Evolutionary conservation across 192 early-diverging fungal species (phyloP).

Genomic region (Coemansia sp.): DNA sequence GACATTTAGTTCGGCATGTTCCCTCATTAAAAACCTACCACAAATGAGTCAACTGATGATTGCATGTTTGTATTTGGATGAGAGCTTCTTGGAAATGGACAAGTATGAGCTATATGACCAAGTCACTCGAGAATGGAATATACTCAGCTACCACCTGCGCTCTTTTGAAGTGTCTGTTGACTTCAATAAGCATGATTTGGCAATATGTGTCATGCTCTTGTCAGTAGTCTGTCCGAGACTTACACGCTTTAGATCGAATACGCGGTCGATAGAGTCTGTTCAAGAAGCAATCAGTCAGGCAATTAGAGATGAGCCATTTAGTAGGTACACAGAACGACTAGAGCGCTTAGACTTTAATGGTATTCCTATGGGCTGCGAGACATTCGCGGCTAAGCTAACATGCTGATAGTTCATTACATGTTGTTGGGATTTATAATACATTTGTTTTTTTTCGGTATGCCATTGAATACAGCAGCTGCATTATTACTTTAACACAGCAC

Average conservation of each 20-base stretch:
- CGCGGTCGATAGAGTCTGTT: not conserved
- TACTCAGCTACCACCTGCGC: not conserved
- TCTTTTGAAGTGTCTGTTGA: not conserved
- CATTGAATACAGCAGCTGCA: too few species aligned
- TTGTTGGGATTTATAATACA: too few species aligned
- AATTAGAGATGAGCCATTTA: not conserved
- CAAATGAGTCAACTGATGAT: not conserved
- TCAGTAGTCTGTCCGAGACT: not conserved
- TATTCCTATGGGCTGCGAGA: not conserved
- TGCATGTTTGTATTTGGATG: not conserved
- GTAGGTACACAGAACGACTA: not conserved
- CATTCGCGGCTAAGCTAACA: not conserved
- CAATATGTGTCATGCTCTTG: not conserved
- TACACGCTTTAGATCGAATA: not conserved
- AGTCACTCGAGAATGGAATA: not conserved
- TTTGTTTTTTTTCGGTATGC: not conserved
- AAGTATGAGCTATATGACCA: not conserved
- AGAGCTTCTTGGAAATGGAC: not conserved
- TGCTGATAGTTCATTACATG: not conserved
- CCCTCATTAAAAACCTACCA: not conserved
- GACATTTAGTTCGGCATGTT: not conserved
- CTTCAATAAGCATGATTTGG: not conserved
- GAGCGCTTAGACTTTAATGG: not conserved
- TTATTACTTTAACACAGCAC: not conserved
- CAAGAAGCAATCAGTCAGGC: not conserved